Base-by-base conservation (phyloP, 176 grass and related monocot genomes). In the Paspalum vaginatum region DNA sequence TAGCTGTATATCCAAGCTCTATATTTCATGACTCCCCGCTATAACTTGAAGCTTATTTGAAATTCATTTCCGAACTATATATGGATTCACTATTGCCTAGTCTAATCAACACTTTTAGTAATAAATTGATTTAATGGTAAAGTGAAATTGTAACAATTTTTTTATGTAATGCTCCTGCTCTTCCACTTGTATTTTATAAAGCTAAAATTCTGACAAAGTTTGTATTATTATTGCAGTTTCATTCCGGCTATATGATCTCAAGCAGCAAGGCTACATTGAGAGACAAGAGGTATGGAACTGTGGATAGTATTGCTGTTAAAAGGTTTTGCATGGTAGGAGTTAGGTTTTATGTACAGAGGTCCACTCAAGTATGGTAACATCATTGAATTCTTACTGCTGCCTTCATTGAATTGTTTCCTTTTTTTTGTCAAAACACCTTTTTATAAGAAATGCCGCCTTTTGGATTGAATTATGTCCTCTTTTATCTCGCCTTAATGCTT, bases 221-320 rank as follows among this genome's bases (percentile, higher is more conserved):
- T 10, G n/a, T 79, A 43, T 65, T 26, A 9, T 83, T 65, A 65
- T 68, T 85, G 82, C 89, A 93, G 94, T 91, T 89, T 97, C 94
- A 76, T 97, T 97, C 86, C 87, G 89, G 85, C 84, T 97, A 77
- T 97, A 97, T 85, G 94, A 97, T 97, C 94, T 97, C 72, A 97
- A 93, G 84, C 94, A 93, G 79, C 94, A 97, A 85, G 94, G 91
- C 60, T 97, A 87, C 78, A 97, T 97, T 89, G 91, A 97, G 85
- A 91, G 91, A 80, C 91, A 93, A 81, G 91, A 97, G 94, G 94
- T 97, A 84, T 57, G 24, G 74, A 70, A 70, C n/a, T 24, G 42
- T 27, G 40, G 39, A 25, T 46, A 76, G 11, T 60, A 57, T 48
- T 83, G 24, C 4, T 67, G 68, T 49, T 49, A 20, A 74, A 86